phyloP scores from a whole-genome alignment of 805 yeast species.

The Suhomyces sp. region DNA sequence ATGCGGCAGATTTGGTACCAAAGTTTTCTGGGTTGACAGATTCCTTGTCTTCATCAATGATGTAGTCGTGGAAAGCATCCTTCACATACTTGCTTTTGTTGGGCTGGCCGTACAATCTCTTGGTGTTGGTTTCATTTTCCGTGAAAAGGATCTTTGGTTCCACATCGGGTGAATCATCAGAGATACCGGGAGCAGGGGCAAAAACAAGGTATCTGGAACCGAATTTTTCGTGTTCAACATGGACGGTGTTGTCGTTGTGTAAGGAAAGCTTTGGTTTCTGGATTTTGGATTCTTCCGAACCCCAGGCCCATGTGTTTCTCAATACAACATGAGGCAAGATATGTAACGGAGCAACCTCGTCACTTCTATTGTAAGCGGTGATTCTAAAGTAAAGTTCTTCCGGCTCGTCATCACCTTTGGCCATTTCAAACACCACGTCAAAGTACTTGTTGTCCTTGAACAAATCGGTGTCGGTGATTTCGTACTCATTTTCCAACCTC shows the following conservation, averaged over 20 bases:
- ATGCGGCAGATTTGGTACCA: constrained; percentile 87
- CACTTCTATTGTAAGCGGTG: constrained; percentile 84
- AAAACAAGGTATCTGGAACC: constrained; percentile 64
- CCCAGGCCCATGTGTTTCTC: constrained; percentile 96
- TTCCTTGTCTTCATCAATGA: constrained; percentile 57
- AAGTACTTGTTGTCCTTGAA: constrained; percentile 76
- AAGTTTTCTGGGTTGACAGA: constrained; percentile 66
- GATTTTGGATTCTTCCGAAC: constrained; percentile 47
- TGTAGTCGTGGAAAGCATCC: constrained; percentile 87
- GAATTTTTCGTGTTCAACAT: constrained; percentile 64
- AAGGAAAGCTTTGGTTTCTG: constrained; percentile 50
- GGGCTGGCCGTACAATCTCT: constrained; percentile 61
- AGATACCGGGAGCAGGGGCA: constrained; percentile 76
- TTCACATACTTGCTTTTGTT: constrained; percentile 65
- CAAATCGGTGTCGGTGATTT: constrained; percentile 76
- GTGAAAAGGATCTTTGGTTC: constrained; percentile 80
- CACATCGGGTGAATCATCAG: constrained; percentile 60
- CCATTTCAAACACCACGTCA: constrained; percentile 87
- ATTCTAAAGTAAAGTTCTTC: constrained; percentile 80
- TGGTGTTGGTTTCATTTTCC: constrained; percentile 81
- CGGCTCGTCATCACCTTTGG: constrained; percentile 77
- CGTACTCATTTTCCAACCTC: constrained; percentile 72
- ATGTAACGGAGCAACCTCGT: constrained; percentile 84
- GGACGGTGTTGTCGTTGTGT: constrained; percentile 47
- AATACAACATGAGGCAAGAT: constrained; percentile 80